These are phyloP conservation scores for Metroxylon sagu DNA, from an alignment of 176 grass and related monocot species.

Conservation along the genomic window DNA sequence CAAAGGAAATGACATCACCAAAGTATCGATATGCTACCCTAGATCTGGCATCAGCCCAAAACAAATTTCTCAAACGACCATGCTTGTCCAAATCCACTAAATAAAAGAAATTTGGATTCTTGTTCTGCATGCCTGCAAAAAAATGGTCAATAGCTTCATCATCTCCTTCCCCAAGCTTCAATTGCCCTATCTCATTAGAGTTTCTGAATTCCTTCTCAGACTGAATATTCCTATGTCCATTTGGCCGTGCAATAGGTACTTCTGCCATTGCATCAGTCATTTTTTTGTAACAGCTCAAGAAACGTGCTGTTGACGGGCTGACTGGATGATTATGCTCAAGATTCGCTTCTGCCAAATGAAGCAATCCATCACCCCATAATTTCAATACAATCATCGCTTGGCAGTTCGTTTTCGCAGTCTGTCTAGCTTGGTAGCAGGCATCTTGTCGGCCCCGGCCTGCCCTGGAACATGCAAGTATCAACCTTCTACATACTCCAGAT, in stretches of 20 bases:
- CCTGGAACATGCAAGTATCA: constrained; percentile 14
- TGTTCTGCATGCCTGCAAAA: constrained; percentile 20
- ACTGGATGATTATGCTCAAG: constrained; percentile 18
- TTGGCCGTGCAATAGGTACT: background rate
- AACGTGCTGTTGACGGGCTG: constrained; percentile 12
- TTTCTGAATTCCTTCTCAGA: constrained; percentile 2
- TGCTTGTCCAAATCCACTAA: constrained; percentile 23
- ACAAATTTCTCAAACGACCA: constrained; percentile 18
- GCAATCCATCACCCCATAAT: constrained; percentile 2
- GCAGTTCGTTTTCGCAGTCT: constrained; percentile 15
- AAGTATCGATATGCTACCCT: constrained; percentile 27
- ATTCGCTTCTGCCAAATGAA: constrained; percentile 13
- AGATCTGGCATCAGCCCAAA: constrained; percentile 25
- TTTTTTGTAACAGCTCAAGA: constrained; percentile 13
- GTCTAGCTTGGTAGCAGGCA: constrained; percentile 16
- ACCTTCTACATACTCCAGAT: constrained; percentile 11
- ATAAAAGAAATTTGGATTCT: constrained; percentile 31
- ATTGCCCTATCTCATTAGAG: constrained; percentile 3
- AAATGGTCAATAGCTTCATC: constrained; percentile 19
- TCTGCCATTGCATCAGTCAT: constrained; percentile 5
- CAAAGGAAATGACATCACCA: constrained; percentile 27
- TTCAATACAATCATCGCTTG: constrained; percentile 12
- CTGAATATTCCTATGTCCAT: background rate
- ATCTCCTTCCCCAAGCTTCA: constrained; percentile 20
- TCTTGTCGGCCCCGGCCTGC: constrained; percentile 4